These are phyloP conservation scores for Aspergillus sparsus DNA, from an alignment of 495 filamentous ascomycete species.

Conservation along the genomic window DNA sequence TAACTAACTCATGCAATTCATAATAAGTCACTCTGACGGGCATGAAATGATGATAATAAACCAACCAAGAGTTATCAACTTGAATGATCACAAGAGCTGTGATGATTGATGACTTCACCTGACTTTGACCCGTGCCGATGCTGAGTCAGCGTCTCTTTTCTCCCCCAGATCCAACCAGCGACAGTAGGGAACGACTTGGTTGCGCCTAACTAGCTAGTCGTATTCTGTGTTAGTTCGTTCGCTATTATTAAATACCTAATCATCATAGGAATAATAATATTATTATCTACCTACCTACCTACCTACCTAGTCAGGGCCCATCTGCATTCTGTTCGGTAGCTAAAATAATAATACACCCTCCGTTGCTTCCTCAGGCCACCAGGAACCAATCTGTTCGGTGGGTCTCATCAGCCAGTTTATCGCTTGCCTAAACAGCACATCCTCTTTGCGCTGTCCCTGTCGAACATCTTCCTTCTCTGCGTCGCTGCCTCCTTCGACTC, in stretches of 20 bases:
- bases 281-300: neutral
- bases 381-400: conserved; percentile 1
- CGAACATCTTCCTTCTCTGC: conserved; percentile 22
- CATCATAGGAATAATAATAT: neutral
- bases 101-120: conserved; percentile 31
- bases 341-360: conserved; percentile 4
- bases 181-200: conserved; percentile 17
- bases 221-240: conserved; percentile 6
- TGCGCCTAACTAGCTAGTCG: conserved; percentile 25
- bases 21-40: neutral
- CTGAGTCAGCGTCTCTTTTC: conserved; percentile 23
- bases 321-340: conserved; percentile 7
- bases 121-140: conserved; percentile 17
- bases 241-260: neutral
- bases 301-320: conserved; percentile 4
- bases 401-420: conserved; percentile 20
- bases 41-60: neutral
- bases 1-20: too few species aligned
- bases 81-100: conserved; percentile 13
- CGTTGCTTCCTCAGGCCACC: conserved; percentile 2
- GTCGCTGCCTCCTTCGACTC: conserved; percentile 16
- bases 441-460: conserved; percentile 14
- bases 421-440: conserved; percentile 25
- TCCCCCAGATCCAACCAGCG: conserved; percentile 19
- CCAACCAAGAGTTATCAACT: neutral